These are phyloP conservation scores for Talaromyces borbonicus DNA, from an alignment of 495 filamentous ascomycete species.

Conservation along the genomic window DNA sequence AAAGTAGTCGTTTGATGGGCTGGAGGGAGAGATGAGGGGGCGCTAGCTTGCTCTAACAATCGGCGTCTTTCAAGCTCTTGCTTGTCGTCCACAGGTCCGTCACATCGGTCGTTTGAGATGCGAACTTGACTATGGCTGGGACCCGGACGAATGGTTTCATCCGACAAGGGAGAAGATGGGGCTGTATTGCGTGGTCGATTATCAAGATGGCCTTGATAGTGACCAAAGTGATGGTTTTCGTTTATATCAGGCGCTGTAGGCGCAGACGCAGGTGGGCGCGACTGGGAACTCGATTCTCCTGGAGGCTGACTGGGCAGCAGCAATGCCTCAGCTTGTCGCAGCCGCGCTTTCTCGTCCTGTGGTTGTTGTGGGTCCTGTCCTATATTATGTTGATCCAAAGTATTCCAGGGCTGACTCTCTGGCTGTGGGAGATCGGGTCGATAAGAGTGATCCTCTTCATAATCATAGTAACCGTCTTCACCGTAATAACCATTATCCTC, in stretches of 20 bases:
- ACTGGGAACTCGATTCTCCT: constrained; percentile 35
- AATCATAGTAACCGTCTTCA: constrained; percentile 20
- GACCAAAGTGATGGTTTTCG: constrained; percentile 30
- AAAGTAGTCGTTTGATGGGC: constrained; percentile 31
- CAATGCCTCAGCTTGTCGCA: constrained; percentile 56
- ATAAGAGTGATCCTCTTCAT: constrained; percentile 30
- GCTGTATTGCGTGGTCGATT: constrained; percentile 14
- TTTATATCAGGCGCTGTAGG: constrained; percentile 30
- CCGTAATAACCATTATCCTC: constrained; percentile 19
- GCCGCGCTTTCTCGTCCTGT: constrained; percentile 58
- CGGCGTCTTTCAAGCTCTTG: constrained; percentile 71
- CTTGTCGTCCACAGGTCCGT: constrained; percentile 56
- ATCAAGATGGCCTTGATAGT: constrained; percentile 24
- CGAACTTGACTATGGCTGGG: constrained; percentile 1
- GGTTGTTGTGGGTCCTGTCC: constrained; percentile 48
- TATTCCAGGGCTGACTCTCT: constrained; percentile 18
- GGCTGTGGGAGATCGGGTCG: constrained; percentile 24
- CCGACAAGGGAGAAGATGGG: constrained; percentile 28
- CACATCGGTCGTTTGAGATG: background rate
- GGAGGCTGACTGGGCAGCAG: constrained; percentile 64
- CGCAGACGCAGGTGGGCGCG: constrained; percentile 28
- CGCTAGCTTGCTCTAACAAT: constrained; percentile 61
- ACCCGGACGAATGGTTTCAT: constrained; percentile 27
- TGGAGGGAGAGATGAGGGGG: constrained; percentile 39
- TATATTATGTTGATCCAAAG: constrained; percentile 29